A percentile compares a stretch with the other conserved stretches of the same genome.
phyloP scores from a whole-genome alignment of 495 filamentous ascomycete genomes.

The Sabuloglossum arenarium region DNA sequence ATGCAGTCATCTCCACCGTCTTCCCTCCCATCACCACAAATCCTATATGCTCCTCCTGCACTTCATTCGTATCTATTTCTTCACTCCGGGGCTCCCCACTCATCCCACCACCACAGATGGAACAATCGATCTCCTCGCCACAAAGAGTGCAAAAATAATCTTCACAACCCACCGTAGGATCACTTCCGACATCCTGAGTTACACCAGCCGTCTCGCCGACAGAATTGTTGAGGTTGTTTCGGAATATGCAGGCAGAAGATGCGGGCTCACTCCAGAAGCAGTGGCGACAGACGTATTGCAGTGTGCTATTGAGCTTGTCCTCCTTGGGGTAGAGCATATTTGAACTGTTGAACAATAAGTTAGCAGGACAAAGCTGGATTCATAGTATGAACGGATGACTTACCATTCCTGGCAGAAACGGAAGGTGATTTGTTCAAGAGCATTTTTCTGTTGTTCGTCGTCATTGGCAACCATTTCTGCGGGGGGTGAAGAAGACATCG shows the following conservation, averaged over 20 bases:
- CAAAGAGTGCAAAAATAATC: slow-evolving; percentile 17
- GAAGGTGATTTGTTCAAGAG: slow-evolving; percentile 24
- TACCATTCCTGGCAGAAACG: slow-evolving; percentile 94
- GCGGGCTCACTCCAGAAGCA: slow-evolving; percentile 60
- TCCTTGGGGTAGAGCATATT: slow-evolving; percentile 98
- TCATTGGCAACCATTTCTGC: neutral
- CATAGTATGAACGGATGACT: slow-evolving; percentile 7
- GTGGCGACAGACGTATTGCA: slow-evolving; percentile 70
- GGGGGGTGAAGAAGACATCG: neutral
- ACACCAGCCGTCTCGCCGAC: slow-evolving; percentile 65
- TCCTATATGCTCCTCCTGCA: slow-evolving; percentile 4
- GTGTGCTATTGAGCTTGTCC: slow-evolving; percentile 40
- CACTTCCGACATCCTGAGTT: slow-evolving; percentile 83
- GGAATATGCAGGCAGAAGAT: slow-evolving; percentile 6
- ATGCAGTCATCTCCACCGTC: neutral
- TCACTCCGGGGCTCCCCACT: neutral
- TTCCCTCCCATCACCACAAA: slow-evolving; percentile 1
- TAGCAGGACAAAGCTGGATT: slow-evolving; percentile 9
- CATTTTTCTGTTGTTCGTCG: neutral
- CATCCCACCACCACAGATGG: slow-evolving; percentile 19
- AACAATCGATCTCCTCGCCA: slow-evolving; percentile 26
- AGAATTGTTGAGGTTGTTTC: slow-evolving; percentile 9
- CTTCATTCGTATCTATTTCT: slow-evolving; percentile 12
- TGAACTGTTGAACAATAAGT: slow-evolving; percentile 28
- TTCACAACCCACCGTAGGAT: slow-evolving; percentile 81